Base-by-base conservation (phyloP, 352 stramenopile genomes). In the Phytophthora chlamydospora region DNA sequence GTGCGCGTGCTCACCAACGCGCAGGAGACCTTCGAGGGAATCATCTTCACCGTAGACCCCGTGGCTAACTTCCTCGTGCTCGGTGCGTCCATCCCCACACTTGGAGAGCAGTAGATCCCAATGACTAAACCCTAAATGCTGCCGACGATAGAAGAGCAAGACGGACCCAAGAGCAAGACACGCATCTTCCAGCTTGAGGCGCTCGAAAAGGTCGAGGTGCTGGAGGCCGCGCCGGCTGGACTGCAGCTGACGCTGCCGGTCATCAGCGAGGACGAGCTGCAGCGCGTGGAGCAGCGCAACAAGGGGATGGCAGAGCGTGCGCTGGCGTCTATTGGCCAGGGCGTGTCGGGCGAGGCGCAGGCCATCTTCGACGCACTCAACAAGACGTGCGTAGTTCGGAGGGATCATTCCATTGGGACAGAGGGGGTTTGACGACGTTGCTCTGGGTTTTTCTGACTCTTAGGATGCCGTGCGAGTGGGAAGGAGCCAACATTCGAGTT, bases 281-380 rank as follows among this genome's bases (percentile, higher is more conserved):
- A 83, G 46, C 85, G 83, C 34, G 39, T 90, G 61, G 85, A 95
- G 71, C 76, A 90, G 71, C 76, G 80, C 36, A 92, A 90, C 64
- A 92, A 90, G 65, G 70, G 56, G 5, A 57, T 85, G 16, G 82
- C 83, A 0, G 76, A 90, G 71, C 80, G 80, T 13, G 85, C 84
- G 17, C 63, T 95, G 38, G 85, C 85, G 14, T 93, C 85, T 19
- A 94, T 95, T 41, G 88, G 88, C 49, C 86, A 90, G 69, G 76
- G 73, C 43, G 88, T 96, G 43, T 75, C 72, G 6, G 58, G 64
- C 2, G 76, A 92, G 51, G 85, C 85, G 24, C 88, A 96, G 55
- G 60, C 68, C 34, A 90, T 95, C 65, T 96, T 96, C 44, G 86
- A 96, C 56, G 85, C 85, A 32, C 82, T 96, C 42, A 94, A 93